Evolutionary conservation across 2,329 filamentous ascomycete species (phyloP).

Genomic region (Bisporella sp.): DNA sequence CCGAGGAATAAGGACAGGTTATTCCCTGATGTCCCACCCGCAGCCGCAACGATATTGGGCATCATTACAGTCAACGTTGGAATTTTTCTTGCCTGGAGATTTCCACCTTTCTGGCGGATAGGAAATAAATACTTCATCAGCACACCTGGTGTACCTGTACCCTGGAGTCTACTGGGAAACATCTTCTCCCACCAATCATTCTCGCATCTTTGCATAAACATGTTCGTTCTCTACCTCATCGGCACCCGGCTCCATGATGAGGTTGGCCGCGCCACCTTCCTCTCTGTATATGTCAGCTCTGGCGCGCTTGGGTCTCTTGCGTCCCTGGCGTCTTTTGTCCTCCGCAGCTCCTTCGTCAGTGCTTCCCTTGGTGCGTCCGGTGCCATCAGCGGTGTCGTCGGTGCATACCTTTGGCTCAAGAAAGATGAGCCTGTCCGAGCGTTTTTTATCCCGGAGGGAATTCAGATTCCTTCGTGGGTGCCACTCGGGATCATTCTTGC

Average conservation of each 20-base stretch:
- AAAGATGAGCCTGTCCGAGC: conserved; percentile 47
- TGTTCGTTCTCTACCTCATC: conserved; percentile 57
- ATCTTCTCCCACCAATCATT: conserved; percentile 63
- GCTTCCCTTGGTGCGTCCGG: conserved; percentile 62
- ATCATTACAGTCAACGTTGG: conserved; percentile 54
- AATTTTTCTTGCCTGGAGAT: conserved; percentile 52
- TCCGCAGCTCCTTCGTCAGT: conserved; percentile 30
- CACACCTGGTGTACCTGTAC: conserved; percentile 56
- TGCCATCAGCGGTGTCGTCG: conserved; percentile 52
- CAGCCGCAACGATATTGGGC: conserved; percentile 55
- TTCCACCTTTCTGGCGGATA: conserved; percentile 57
- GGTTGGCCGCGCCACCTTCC: conserved; percentile 59
- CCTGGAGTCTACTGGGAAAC: conserved; percentile 54
- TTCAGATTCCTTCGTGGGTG: conserved; percentile 41
- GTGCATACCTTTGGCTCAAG: conserved; percentile 56
- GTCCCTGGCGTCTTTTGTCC: conserved; percentile 41
- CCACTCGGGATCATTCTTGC: conserved; percentile 47
- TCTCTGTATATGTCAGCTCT: conserved; percentile 57
- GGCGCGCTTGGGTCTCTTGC: conserved; percentile 52
- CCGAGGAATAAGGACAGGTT: conserved; percentile 42
- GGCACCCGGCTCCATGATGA: conserved; percentile 64
- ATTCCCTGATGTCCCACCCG: conserved; percentile 53
- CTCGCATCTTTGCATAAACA: conserved; percentile 57
- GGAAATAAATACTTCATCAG: conserved; percentile 65
- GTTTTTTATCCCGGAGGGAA: neutral